Evolutionary conservation across 257 asterid genomes (phyloP).

Genomic region (Jacaranda copaia): DNA sequence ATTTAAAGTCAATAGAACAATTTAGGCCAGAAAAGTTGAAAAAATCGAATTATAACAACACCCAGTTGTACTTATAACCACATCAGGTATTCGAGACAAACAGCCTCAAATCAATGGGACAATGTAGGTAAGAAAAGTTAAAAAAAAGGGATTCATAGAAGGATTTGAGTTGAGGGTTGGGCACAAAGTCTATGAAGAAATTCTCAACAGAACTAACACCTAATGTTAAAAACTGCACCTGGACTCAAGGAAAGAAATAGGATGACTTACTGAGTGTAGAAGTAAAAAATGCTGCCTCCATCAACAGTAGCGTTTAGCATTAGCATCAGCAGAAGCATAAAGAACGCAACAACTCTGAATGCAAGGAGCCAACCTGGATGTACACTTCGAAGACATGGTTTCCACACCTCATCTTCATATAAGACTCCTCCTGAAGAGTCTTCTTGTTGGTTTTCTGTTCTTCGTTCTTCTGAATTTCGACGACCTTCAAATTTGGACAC

Average conservation of each 20-base stretch:
- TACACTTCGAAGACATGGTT: conserved; percentile 72
- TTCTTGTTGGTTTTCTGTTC: conserved; percentile 36
- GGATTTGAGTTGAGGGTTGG: no score
- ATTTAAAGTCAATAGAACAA: no score
- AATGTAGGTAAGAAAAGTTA: no score
- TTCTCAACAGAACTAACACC: no score
- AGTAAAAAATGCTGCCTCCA: conserved; percentile 76
- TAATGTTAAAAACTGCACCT: no score
- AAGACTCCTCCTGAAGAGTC: conserved; percentile 54
- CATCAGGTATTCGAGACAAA: no score
- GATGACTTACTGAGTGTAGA: conserved; percentile 85
- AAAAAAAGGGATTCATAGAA: no score
- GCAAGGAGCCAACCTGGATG: conserved; percentile 91
- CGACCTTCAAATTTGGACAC: conserved; percentile 74
- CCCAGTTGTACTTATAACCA: no score
- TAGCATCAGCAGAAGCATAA: conserved; percentile 78
- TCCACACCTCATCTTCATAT: conserved; percentile 91
- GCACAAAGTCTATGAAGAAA: no score
- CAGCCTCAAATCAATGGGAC: no score
- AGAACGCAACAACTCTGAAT: conserved; percentile 69
- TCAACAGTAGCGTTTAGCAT: conserved; percentile 71
- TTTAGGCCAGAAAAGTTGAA: no score
- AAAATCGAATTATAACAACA: no score
- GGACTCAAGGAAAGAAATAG: not conserved
- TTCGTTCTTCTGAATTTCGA: conserved; percentile 35